Base-by-base conservation (phyloP, 2,329 filamentous ascomycete genomes). In the Aspergillus luchuensis region DNA sequence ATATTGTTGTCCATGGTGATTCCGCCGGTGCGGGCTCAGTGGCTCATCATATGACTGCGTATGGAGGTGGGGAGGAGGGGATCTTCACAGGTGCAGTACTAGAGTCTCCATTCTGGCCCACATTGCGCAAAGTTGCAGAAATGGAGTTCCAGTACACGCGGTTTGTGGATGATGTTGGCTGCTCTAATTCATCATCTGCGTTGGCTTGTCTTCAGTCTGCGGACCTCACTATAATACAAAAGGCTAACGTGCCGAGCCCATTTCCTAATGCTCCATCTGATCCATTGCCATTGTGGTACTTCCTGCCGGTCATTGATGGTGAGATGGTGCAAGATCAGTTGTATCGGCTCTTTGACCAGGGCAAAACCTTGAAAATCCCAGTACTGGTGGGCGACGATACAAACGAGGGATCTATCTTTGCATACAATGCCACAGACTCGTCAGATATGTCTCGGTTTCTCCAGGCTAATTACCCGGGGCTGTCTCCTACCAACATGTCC, bases 1-100 rank as follows among this genome's bases (percentile, higher is more conserved):
- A 84, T 60, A 83, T 88, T 43, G 82, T 86, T 0, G 81, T 88
- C 51, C 82, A 85, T 62, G 85, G 86, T 3, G 79, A 81, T n/a
- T 86, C 83, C 3, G 84, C 85, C 8, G 85, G 86, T 8, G 85
- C 78, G 4, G 85, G 82, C 4, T 84, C 83, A 19, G 83, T 87
- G 1, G 77, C 79, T 8, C 74, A 80, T 23, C 83, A 84, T 58
- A 71, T 85, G 4, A 71, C 78, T 1, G 82, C 82, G 0, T 82
- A 83, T 58, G 80, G 80, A 0, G 84, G 82, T 2, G 68, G 74
- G 23, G 69, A 80, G 56, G 75, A 79, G 38, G 65, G 71, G 7
- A 69, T 83, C 5, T 83, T 83, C 67, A 74, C 76, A 15, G 81
- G 75, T 8, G 76, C 76, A 1, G 78, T 80, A 2, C 75, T 78